Base-by-base conservation (phyloP, 768 basidiomycete species). In the Flagelloscypha sp. region DNA sequence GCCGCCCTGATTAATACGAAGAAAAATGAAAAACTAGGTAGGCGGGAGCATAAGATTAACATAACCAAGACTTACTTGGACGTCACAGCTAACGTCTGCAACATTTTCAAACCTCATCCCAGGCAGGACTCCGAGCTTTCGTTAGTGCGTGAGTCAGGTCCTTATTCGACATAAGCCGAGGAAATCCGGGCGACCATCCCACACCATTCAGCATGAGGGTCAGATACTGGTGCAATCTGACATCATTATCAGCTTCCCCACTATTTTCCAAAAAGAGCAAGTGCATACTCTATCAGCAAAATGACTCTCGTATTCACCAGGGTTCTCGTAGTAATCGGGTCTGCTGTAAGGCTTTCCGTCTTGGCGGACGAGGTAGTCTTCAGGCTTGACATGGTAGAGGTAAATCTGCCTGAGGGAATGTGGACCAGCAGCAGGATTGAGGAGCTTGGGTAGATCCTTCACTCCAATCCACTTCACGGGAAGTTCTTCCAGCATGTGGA, bases 71-170 rank as follows among this genome's bases (percentile, higher is more conserved):
- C 64, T 13, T 35, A 80, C 84, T 51, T 75, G 71, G n/a, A 88
- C 65, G 50, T 95, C 92, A 50, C 90, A 94, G 43, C 77, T 88
- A 24, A 95, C 83, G 50, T 95, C 92, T 2, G 85, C 87, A 16
- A 95, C 70, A 36, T 75, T 81, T 7, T 69, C 68, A 47, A 81
- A 80, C 16, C 84, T 65, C 11, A 65, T 72, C 3, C 61, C 66
- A 6, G 73, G 72, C 2, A 80, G 47, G 6, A 61, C 52, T 24
- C n/a, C 63, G 61, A 0, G 75, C 80, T 3, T 56, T 62, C 22
- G 58, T 42, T 6, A 80, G 65, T 0, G 77, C 70, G 2, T 55
- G 52, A 0, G 58, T 52, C 6, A 92, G 62, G 43, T 84, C 76
- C 0, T 64, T 62, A 13, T 70, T 84, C 1, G 74, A 73, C 72